Evolutionary conservation across 2,329 filamentous ascomycete species (phyloP), one percentile per base, ranked within the genome.

Genomic region (Fusarium domesticum): DNA sequence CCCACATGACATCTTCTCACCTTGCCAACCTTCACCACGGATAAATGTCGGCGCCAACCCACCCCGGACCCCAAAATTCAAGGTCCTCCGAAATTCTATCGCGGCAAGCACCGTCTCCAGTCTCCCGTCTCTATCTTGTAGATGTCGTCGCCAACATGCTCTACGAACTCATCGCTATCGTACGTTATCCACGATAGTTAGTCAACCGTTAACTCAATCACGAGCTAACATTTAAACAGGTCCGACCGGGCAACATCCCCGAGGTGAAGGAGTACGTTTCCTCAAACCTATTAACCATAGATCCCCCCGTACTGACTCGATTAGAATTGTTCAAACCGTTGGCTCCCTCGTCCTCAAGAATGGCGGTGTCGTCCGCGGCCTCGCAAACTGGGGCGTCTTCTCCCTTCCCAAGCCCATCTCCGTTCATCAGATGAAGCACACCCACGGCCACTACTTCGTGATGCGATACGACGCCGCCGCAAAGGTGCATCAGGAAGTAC

Each of bases 151-250:
- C 58, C 65, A 77, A 68, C 56, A 96, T 98, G 93, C 76, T 98
- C 73, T 98, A 98, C 77, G 93, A 98, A 75, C 76, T 97, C 64
- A 93, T 98, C 70, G 93, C 88, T 69, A 85, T 96, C 72, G 93
- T 96, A 74, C 63, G 85, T 74, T 6, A 5, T 16, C n/a, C 18
- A 28, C 31, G 15, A 12, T 7, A 7, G n/a, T n/a, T n/a, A n/a
- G n/a, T 23, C 30, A 35, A 20, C 37, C 25, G 3, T 54, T 62
- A 57, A 62, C 25, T 33, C 23, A 14, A 5, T 10, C 10, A 33
- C 37, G 35, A 18, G 34, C 45, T 60, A 34, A 59, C 42, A 34
- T 2, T 12, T 17, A 16, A n/a, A 37, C 15, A 97, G 93, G 90
- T 95, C 74, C 92, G 93, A 64, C 89, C 90, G 58, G 89, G 89